Base-by-base conservation (phyloP, 345 rosid species). In the Fremontodendron californicum region DNA sequence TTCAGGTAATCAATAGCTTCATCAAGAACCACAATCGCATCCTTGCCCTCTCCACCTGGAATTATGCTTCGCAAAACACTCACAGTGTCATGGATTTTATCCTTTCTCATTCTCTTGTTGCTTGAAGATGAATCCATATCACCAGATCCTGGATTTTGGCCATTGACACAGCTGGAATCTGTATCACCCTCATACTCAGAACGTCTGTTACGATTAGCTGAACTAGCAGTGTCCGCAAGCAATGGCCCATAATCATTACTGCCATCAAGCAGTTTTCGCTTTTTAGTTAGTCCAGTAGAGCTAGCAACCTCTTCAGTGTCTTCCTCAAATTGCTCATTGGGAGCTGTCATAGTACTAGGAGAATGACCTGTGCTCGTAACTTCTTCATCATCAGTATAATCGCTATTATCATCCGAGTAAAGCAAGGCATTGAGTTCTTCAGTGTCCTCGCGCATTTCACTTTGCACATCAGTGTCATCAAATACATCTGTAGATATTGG, bases 281-380 rank as follows among this genome's bases (percentile, higher is more conserved):
- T 91, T 77, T 81, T 88, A n/a, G 61, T 55, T 15, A 69, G 84
- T 43, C 86, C 85, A 64, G 75, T 69, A 60, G 86, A 85, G 77
- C 88, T 87, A n/a, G 83, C 86, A 49, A 89, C 86, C 80, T 79
- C 92, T 62, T 88, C 92, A 2, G 67, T 15, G 70, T 74, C 71
- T 62, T 81, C 82, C 49, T 65, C 77, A 37, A 76, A 79, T 63
- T 64, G 81, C 68, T 74, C 86, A 66, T 64, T 39, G 0, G 81
- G 85, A 62, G 77, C 76, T 74, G 90, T 86, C 90, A 86, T 84
- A 40, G 82, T 83, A 81, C 90, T 82, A 45, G 96, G 93, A 13
- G 96, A 88, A 78, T 91, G 96, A 29, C 87, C 96, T 0, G 96
- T 90, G 76, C 97, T 93, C 2, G 89, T 89, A 62, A 89, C 95